phyloP scores from a whole-genome alignment of 2,329 filamentous ascomycete genomes.

The Cryoendolithus antarcticus region DNA sequence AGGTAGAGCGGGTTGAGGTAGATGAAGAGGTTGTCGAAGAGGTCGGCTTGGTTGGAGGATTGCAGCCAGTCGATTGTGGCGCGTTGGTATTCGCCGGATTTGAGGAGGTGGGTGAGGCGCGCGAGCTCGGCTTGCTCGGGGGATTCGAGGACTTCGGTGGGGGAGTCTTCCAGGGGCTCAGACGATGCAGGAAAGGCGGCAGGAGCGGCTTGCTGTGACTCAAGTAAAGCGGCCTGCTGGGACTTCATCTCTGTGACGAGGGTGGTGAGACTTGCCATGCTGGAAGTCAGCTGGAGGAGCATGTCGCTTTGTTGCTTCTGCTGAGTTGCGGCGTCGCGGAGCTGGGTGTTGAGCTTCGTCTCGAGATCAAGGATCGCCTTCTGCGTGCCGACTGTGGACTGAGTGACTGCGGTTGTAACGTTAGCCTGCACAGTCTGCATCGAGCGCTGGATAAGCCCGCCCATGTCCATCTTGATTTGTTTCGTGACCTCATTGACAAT shows the following conservation, averaged over 20 bases:
- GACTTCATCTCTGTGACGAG: conserved; percentile 3
- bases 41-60: conserved; percentile 43
- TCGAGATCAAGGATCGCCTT: conserved; percentile 59
- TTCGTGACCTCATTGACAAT: conserved; percentile 55
- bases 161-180: no score
- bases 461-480: conserved; percentile 7
- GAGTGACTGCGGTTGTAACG: conserved; percentile 39
- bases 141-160: neutral
- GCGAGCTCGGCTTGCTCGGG: conserved; percentile 47
- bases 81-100: conserved; percentile 38
- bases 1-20: conserved; percentile 46
- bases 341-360: conserved; percentile 5
- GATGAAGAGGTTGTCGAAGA: conserved; percentile 52
- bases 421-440: conserved; percentile 45
- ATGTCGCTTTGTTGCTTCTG: conserved; percentile 3
- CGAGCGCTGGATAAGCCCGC: conserved; percentile 49
- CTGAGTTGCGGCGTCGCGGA: conserved; percentile 2
- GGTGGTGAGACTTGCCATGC: conserved; percentile 1
- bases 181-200: no score
- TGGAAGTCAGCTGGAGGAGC: conserved; percentile 4
- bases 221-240: no score
- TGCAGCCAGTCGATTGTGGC: conserved; percentile 46
- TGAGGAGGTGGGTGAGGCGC: conserved; percentile 50
- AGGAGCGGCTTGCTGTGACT: no score
- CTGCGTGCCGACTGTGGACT: conserved; percentile 46